phyloP scores from a whole-genome alignment of 768 basidiomycete species.

The Kwoniella sp. region DNA sequence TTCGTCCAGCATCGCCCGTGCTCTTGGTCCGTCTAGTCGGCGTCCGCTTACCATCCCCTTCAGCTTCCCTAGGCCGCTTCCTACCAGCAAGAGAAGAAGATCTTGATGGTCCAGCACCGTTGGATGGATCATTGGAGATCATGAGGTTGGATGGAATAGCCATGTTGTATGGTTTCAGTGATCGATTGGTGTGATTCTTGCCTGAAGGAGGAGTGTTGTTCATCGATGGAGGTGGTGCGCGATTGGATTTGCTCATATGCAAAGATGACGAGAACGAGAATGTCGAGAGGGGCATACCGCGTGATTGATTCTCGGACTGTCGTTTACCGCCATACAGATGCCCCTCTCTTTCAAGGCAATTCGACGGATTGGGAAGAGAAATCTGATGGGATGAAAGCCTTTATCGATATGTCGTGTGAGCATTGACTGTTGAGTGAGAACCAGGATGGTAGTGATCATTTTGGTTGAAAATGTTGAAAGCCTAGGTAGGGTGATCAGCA shows the following conservation, averaged over 20 bases:
- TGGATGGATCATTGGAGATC: conserved; percentile 20
- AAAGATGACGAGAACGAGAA: conserved; percentile 37
- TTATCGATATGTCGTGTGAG: conserved; percentile 19
- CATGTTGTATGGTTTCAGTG: conserved; percentile 12
- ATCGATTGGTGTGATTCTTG: conserved; percentile 21
- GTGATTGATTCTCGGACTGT: not conserved
- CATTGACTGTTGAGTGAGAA: not conserved
- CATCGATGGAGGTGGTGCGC: conserved; percentile 17
- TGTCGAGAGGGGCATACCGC: conserved; percentile 31
- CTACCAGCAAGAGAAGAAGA: conserved; percentile 41
- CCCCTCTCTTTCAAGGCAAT: conserved; percentile 2
- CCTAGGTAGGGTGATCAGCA: conserved; percentile 6
- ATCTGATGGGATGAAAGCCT: not conserved
- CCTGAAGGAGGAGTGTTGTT: conserved; percentile 14
- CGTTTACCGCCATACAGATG: not conserved
- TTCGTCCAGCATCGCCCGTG: conserved; percentile 38
- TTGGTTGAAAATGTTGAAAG: conserved; percentile 6
- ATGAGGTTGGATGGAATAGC: conserved; percentile 13
- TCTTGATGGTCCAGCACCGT: conserved; percentile 27
- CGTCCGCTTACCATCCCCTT: conserved; percentile 22
- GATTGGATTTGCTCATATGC: conserved; percentile 33
- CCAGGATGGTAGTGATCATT: not conserved
- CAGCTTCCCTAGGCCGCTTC: conserved; percentile 45
- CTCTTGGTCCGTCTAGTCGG: conserved; percentile 49
- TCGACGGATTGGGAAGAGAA: not conserved